Percentiles rank a stretch among this genome's conserved stretches.
These are phyloP conservation scores for Panus rudis DNA, from an alignment of 768 basidiomycete species.

Conservation along the genomic window DNA sequence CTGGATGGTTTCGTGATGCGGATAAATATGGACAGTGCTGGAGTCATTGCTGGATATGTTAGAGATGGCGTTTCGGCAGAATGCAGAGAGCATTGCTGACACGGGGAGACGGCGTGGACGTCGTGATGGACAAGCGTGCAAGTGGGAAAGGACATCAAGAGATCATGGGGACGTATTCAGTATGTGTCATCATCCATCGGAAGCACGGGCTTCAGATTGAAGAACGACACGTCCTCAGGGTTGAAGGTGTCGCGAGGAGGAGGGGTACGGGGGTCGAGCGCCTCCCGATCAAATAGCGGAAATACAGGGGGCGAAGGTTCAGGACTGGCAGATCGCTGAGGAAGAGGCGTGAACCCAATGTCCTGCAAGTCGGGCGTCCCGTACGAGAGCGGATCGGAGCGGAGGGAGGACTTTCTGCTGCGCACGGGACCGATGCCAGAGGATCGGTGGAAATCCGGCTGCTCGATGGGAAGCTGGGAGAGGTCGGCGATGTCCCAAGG, in stretches of 20 bases:
- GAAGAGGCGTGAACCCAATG: background rate
- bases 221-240: constrained; percentile 29
- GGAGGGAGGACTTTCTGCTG: constrained; percentile 35
- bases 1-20: constrained; percentile 1
- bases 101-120: constrained; percentile 7
- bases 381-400: constrained; percentile 38
- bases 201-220: background rate
- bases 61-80: constrained; percentile 5
- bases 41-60: background rate
- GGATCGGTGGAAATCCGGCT: constrained; percentile 15
- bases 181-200: too few relatives aligned
- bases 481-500: constrained; percentile 59
- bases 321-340: constrained; percentile 1
- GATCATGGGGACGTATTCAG: too few relatives aligned
- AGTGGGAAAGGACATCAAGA: too few relatives aligned
- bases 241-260: constrained; percentile 31
- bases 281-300: constrained; percentile 6
- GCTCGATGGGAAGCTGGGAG: constrained; percentile 40
- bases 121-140: too few relatives aligned
- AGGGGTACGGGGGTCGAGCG: constrained; percentile 25
- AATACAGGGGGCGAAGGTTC: constrained; percentile 5
- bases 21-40: background rate
- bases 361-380: constrained; percentile 13
- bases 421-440: constrained; percentile 49
- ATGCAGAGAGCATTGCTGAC: constrained; percentile 19